Percentiles rank a stretch among this genome's conserved stretches.
phyloP scores from a whole-genome alignment of 2,329 filamentous ascomycete species.

The Colletotrichum spaethianum region DNA sequence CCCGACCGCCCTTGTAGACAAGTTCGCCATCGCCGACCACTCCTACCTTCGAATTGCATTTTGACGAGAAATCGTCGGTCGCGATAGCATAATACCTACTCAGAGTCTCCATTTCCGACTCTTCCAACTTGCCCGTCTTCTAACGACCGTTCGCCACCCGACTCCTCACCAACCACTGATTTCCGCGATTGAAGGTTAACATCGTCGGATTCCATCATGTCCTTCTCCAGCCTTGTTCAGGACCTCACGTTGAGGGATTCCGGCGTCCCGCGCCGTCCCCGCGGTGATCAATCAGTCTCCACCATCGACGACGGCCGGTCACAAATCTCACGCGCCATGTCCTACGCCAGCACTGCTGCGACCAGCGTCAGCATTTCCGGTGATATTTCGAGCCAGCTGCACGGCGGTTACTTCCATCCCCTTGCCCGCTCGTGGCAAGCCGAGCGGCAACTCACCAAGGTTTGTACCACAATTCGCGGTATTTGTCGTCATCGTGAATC shows the following conservation, averaged over 20 bases:
- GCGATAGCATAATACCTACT: constrained; percentile 11
- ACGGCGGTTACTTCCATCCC: constrained; percentile 86
- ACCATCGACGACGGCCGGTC: constrained; percentile 73
- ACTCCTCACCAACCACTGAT: not conserved
- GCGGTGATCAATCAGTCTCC: constrained; percentile 64
- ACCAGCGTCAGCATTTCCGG: constrained; percentile 79
- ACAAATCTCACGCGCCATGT: constrained; percentile 74
- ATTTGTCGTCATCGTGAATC: not conserved
- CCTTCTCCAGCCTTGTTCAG: constrained; percentile 77
- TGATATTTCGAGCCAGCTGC: constrained; percentile 86
- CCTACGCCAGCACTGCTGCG: constrained; percentile 76
- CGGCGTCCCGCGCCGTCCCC: constrained; percentile 62
- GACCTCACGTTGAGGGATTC: constrained; percentile 73
- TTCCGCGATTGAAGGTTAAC: not conserved
- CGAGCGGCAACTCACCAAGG: constrained; percentile 88
- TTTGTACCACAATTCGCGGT: constrained; percentile 52
- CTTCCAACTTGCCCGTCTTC: not conserved
- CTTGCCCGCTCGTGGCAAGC: constrained; percentile 86
- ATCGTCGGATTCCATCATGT: constrained; percentile 62
- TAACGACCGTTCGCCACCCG: constrained; percentile 13
- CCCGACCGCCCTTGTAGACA: not conserved
- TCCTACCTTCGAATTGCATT: constrained; percentile 9
- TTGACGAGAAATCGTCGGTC: constrained; percentile 2
- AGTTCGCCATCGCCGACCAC: constrained; percentile 3
- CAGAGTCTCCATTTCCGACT: not conserved